Base-by-base conservation (phyloP, 352 stramenopile species). In the Aphanomyces invadans region DNA sequence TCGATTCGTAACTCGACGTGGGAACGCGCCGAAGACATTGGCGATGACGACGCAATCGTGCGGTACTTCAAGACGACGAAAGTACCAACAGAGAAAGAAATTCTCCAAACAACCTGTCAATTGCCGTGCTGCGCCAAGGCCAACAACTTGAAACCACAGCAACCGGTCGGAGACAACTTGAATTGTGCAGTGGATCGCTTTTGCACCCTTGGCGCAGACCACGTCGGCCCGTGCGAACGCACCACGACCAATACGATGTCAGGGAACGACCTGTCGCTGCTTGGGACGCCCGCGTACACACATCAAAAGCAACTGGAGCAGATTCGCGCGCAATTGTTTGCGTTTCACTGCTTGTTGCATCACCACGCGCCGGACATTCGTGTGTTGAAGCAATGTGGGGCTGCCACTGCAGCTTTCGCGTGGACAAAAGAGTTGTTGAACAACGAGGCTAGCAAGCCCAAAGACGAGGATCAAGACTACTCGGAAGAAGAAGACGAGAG, bases 61-160 rank as follows among this genome's bases (percentile, higher is more conserved):
- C 76, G 87, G 4, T 95, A 95, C 65, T 93, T 94, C 75, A 93
- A 92, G 70, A 86, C 91, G 49, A 93, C 81, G 33, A 85, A 85
- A 15, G 72, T 93, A 23, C 87, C 87, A 5, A 93, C 78, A 31
- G 74, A 80, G 3, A 93, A 94, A 62, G 87, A 95, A 44, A 86
- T 95, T 38, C 46, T 74, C 29, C 81, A 90, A 53, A 89, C 81
- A 9, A 93, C 86, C 3, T 95, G 87, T 29, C 87, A 95, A 51
- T 62, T 94, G 11, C 85, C 86, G 4, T 95, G 87, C 69, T 95
- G 87, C 42, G 82, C 82, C 28, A 86, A 90, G 38, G 73, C 81
- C 23, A 89, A 91, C 62, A 81, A 88, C 56, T 74, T 89, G 11
- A 61, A 88, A 48, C 73, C 74, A 42, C 29, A 23, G 1, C n/a